Conservation (phyloP, 2,329 filamentous ascomycete genomes). For the Calonectria pteridis region DNA sequence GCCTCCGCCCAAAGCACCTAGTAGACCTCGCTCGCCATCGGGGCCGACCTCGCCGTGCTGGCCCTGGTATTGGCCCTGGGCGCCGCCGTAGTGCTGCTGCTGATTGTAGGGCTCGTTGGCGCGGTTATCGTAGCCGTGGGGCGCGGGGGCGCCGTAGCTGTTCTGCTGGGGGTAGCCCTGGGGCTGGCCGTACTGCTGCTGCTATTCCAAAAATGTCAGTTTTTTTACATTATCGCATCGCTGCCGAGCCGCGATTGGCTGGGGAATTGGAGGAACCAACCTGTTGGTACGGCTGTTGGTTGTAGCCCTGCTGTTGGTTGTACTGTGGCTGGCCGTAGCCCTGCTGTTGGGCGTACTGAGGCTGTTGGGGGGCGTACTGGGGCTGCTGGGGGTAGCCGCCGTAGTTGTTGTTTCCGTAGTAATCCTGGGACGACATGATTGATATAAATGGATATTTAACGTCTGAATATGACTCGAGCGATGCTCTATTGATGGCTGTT, state of each 20-base stretch:
- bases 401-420: constrained; percentile 48
- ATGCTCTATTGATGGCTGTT: neutral
- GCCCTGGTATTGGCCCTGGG: constrained; percentile 41
- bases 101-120: constrained; percentile 32
- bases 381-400: constrained; percentile 39
- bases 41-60: constrained; percentile 47
- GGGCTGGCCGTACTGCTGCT: constrained; percentile 38
- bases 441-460: neutral
- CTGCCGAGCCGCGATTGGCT: neutral
- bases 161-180: constrained; percentile 39
- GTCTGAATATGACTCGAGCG: neutral
- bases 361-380: constrained; percentile 33
- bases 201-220: neutral
- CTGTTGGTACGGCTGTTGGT: constrained; percentile 42
- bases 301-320: constrained; percentile 38
- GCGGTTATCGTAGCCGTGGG: constrained; percentile 36
- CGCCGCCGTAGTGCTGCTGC: constrained; percentile 43
- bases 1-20: constrained; percentile 64
- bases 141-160: constrained; percentile 40
- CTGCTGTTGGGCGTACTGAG: constrained; percentile 30
- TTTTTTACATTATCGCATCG: neutral
- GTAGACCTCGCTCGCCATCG: constrained; percentile 64
- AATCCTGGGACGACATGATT: constrained; percentile 54
- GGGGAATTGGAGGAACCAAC: neutral
- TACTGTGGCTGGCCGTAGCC: constrained; percentile 36